Evolutionary conservation across 768 basidiomycete genomes (phyloP), one percentile per base, ranked within the genome.

Genomic region (Trametes cinnabarina): DNA sequence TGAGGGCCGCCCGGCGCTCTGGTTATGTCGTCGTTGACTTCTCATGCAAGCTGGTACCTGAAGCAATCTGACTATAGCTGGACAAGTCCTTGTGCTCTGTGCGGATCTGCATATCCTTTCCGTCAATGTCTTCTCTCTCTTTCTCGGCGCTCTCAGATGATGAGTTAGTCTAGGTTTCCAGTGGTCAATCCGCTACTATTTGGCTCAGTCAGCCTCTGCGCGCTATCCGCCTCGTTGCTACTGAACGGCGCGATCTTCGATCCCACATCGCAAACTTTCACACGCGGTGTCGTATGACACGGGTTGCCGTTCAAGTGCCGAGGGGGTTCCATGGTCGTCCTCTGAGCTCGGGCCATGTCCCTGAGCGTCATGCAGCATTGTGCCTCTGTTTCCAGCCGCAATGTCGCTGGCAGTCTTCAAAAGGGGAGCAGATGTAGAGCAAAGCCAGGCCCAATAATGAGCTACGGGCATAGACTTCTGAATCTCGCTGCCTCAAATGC

Each of bases 201-300:
- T 55, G 46, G 28, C 19, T 15, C 23, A 26, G 12, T 37, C 20
- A 11, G 20, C 41, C 9, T 11, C 19, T 25, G 20, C 40, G n/a
- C 19, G 40, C 30, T 20, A 26, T 15, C n/a, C 40, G 51, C 58
- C 58, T 53, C 58, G 58, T 59, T 59, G 58, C 58, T 59, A 59
- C 58, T 53, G 58, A 59, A 59, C 58, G 58, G 47, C 46, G n/a
- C 25, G 40, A 48, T 26, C 51, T 39, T 40, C 22, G 47, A 48
- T 51, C 40, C 26, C 23, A 46, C 30, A 22, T 10, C 23, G 14
- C 15, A 4, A 10, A 3, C n/a, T 39, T 49, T 53, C 58, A 39
- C 58, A 59, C 58, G 58, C 25, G 22, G 39, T 42, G n/a, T 39
- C 30, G 41, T 39, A 50, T 44, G 41, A 26, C 48, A 48, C 41